Evolutionary conservation across 768 basidiomycete species (phyloP).

Genomic region (Boletus rubescentipes): DNA sequence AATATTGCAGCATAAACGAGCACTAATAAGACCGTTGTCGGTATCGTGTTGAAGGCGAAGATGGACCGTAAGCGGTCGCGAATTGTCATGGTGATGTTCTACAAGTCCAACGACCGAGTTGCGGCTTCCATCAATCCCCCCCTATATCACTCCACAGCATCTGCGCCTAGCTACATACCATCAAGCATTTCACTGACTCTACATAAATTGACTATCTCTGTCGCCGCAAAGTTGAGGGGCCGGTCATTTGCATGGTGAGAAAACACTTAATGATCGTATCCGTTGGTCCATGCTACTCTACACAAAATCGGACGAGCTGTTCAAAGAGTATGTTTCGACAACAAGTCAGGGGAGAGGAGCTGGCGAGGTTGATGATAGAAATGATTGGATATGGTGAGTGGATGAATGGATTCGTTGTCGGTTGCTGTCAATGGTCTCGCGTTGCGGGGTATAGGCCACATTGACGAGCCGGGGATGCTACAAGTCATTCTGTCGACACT

Average conservation of each 20-base stretch:
- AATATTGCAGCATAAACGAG: slow-evolving; percentile 51
- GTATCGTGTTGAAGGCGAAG: slow-evolving; percentile 40
- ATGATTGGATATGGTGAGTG: slow-evolving; percentile 74
- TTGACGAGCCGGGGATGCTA: slow-evolving; percentile 49
- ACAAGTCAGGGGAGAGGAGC: too few relatives aligned
- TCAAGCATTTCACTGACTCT: too few relatives aligned
- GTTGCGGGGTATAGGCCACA: slow-evolving; percentile 35
- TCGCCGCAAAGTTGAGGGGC: too few relatives aligned
- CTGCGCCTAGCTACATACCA: too few relatives aligned
- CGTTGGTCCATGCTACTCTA: too few relatives aligned
- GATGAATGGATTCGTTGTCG: neutral
- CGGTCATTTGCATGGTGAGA: too few relatives aligned
- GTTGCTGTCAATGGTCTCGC: neutral
- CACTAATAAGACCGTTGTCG: slow-evolving; percentile 46
- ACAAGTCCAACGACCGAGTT: neutral
- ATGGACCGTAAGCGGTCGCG: slow-evolving; percentile 23
- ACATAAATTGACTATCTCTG: too few relatives aligned
- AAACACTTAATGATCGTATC: too few relatives aligned
- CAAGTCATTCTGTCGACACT: slow-evolving; percentile 73
- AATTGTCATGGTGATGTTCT: slow-evolving; percentile 23
- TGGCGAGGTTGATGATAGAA: slow-evolving; percentile 72
- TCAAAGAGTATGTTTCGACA: too few relatives aligned
- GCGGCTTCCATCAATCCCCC: too few relatives aligned
- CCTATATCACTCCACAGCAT: too few relatives aligned
- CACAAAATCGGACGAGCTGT: too few relatives aligned